Conservation (phyloP, 805 yeast species). For the Nakazawaea holstii region DNA sequence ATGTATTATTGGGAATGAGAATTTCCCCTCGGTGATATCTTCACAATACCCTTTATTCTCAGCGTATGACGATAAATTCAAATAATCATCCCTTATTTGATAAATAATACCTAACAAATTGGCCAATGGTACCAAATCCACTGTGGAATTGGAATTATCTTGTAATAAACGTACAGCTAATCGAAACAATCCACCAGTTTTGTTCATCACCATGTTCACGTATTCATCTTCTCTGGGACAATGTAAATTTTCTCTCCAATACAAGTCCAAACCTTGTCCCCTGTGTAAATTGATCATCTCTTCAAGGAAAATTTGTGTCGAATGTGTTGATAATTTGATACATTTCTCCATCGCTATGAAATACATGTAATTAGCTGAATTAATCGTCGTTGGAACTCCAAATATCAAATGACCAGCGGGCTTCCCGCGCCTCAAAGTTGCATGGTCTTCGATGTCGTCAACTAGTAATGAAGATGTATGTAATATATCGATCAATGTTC, state of each 20-base stretch:
- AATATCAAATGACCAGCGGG: slow-evolving; percentile 75
- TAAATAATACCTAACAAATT: slow-evolving; percentile 76
- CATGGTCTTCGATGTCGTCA: slow-evolving; percentile 86
- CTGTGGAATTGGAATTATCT: slow-evolving; percentile 14
- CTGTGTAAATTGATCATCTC: slow-evolving; percentile 79
- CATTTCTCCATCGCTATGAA: slow-evolving; percentile 61
- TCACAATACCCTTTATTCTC: slow-evolving; percentile 75
- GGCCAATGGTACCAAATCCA: slow-evolving; percentile 51
- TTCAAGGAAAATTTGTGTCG: slow-evolving; percentile 43
- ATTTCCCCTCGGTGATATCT: slow-evolving; percentile 85
- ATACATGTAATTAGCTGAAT: slow-evolving; percentile 79
- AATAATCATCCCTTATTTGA: slow-evolving; percentile 81
- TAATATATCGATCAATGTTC: slow-evolving; percentile 47
- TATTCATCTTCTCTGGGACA: slow-evolving; percentile 65
- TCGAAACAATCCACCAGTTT: slow-evolving; percentile 86
- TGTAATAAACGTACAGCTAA: slow-evolving; percentile 65
- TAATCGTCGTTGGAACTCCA: slow-evolving; percentile 78
- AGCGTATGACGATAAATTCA: slow-evolving; percentile 58
- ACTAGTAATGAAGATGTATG: slow-evolving; percentile 67
- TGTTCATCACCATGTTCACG: slow-evolving; percentile 75
- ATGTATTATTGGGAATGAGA: slow-evolving; percentile 82
- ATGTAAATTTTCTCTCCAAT: slow-evolving; percentile 69
- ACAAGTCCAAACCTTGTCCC: slow-evolving; percentile 87
- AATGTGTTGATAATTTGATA: slow-evolving; percentile 23
- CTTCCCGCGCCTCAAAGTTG: slow-evolving; percentile 65